Evolutionary conservation across 1,284 basidiomycete genomes (phyloP), one percentile per base, ranked within the genome.

Genomic region (Rhodotorula sp.): DNA sequence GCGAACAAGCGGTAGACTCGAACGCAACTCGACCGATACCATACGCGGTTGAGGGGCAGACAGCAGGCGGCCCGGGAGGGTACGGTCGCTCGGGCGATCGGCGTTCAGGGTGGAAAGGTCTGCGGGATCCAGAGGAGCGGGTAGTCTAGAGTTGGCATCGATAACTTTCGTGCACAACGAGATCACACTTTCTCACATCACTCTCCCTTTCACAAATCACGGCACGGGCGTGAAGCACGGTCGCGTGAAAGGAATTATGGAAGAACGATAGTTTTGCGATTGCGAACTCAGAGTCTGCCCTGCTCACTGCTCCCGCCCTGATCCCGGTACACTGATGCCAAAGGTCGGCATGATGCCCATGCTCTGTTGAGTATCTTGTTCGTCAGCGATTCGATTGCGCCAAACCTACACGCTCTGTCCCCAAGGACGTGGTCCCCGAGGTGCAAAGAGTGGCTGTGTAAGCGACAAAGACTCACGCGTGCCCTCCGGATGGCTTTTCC

Each of bases 401-500:
- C n/a, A n/a, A n/a, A n/a, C n/a, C n/a, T n/a, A n/a, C n/a, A n/a
- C n/a, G 50, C 26, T 2, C 19, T 23, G 49, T 38, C 21, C 21
- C 26, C 15, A 7, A 26, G 47, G 52, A 70, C 19, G 14, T 28
- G 15, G 26, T 16, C 2, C 15, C 3, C 18, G 31, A 1, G 23
- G 23, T 23, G 56, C n/a, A 15, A 6, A 26, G 28, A 15, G 7
- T 6, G 16, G 15, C 15, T 3, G 0, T 12, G 19, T 38, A 49
- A 34, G 45, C 60, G 7, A 15, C 8, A 57, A n/a, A 7, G 18
- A 69, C 75, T 65, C 38, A 76, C 91, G 81, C 92, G 91, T 65
- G 95, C 92, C 67, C 95, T 85, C 68, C 92, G 87, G 69, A 98
- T 90, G 52, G 95, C 91, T 82, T 95, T 95, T 60, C 88, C 91